Evolutionary conservation across 441 rosid genomes (phyloP).

Genomic region (Melastoma candidum): DNA sequence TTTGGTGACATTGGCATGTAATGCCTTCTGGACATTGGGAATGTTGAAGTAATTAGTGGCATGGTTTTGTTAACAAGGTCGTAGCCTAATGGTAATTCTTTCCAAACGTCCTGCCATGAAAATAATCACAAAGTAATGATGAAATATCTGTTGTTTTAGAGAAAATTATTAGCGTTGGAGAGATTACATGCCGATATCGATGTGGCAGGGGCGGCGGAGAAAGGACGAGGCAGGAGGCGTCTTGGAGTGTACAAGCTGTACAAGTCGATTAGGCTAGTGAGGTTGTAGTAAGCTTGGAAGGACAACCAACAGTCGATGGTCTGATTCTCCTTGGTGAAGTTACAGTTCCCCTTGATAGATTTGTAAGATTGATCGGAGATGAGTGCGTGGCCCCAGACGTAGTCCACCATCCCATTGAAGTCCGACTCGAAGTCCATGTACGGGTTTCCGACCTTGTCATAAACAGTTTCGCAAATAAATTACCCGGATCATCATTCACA

Average conservation of each 20-base stretch:
- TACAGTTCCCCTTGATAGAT: constrained; percentile 27
- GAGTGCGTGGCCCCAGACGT: constrained; percentile 56
- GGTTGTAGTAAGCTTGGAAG: constrained; percentile 23
- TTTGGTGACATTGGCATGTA: constrained; percentile 50
- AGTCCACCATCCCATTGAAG: constrained; percentile 34
- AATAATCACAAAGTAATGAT: no score
- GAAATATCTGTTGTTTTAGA: background rate
- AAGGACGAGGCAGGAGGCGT: constrained; percentile 18
- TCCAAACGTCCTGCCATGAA: background rate
- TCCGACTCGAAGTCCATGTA: constrained; percentile 41
- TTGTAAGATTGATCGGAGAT: constrained; percentile 37
- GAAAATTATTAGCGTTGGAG: no score
- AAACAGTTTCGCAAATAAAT: background rate
- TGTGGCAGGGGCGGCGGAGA: background rate
- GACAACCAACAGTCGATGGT: constrained; percentile 18
- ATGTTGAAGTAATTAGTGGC: constrained; percentile 35
- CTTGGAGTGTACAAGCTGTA: constrained; percentile 45
- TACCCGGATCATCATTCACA: no score
- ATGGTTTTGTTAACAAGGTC: constrained; percentile 38
- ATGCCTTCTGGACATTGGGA: constrained; percentile 40
- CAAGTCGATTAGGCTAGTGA: constrained; percentile 41
- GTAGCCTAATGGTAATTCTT: constrained; percentile 36
- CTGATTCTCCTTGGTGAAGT: constrained; percentile 13
- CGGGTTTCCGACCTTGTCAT: constrained; percentile 38
- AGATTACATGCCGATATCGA: no score